Conservation (phyloP, 768 basidiomycete genomes). For the Cubamyces sp. region DNA sequence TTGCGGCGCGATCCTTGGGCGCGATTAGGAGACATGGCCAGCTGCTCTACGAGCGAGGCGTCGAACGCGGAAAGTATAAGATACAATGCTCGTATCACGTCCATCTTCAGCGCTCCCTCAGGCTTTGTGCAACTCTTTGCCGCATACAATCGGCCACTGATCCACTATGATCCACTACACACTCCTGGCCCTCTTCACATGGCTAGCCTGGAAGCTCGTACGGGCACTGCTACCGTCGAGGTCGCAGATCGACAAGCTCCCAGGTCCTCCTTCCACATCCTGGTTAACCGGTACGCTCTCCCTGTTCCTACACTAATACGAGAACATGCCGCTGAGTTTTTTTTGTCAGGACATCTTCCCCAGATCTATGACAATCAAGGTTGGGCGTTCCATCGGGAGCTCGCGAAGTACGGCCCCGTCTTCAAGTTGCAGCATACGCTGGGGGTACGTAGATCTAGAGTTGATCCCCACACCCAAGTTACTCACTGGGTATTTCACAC, state of each 20-base stretch:
- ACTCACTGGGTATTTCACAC: no score
- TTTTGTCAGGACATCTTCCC: constrained; percentile 11
- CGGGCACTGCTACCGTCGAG: not conserved
- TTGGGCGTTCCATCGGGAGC: constrained; percentile 13
- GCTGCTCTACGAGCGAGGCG: no score
- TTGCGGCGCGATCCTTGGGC: no score
- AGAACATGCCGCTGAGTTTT: no score
- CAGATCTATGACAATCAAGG: constrained; percentile 15
- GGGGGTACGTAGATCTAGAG: constrained; percentile 1
- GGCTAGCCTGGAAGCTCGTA: constrained; percentile 1
- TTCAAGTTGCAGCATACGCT: constrained; percentile 12
- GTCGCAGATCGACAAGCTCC: constrained; percentile 20
- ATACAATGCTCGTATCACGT: no score
- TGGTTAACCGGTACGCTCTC: constrained; percentile 7
- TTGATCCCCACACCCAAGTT: no score
- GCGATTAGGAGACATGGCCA: no score
- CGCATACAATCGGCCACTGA: no score
- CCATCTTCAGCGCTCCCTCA: no score
- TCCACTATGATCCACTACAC: not conserved
- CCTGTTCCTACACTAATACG: no score
- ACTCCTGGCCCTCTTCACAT: not conserved
- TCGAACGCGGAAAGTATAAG: no score
- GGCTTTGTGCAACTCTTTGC: no score
- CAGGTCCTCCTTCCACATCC: constrained; percentile 11
- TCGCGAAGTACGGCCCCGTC: constrained; percentile 19